Evolutionary conservation across 2,329 filamentous ascomycete genomes (phyloP).

Genomic region (Tolypocladium cylindrosporum): DNA sequence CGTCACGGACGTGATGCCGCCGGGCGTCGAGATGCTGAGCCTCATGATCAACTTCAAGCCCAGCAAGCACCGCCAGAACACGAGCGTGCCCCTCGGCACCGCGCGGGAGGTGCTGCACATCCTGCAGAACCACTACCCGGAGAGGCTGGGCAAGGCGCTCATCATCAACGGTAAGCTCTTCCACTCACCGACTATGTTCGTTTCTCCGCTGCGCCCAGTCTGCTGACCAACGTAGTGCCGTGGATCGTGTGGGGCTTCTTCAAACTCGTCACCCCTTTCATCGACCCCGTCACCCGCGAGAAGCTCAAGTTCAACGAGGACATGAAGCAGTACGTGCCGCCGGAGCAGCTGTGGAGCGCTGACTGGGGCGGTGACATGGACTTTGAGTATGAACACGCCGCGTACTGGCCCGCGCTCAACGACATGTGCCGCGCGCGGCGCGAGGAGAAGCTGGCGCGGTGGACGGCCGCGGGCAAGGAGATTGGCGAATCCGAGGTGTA

Average conservation of each 20-base stretch:
- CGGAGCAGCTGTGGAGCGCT: slow-evolving; percentile 70
- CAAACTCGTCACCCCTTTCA: slow-evolving; percentile 91
- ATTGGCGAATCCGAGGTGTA: slow-evolving; percentile 85
- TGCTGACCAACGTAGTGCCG: slow-evolving; percentile 48
- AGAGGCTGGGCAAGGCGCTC: slow-evolving; percentile 78
- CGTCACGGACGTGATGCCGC: slow-evolving; percentile 75
- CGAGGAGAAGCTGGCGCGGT: slow-evolving; percentile 54
- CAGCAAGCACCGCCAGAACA: slow-evolving; percentile 63
- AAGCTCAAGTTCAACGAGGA: slow-evolving; percentile 99
- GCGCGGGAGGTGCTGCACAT: slow-evolving; percentile 82
- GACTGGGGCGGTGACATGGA: slow-evolving; percentile 67
- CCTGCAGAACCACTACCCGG: slow-evolving; percentile 91
- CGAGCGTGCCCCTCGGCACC: slow-evolving; percentile 60
- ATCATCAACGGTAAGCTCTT: slow-evolving; percentile 67
- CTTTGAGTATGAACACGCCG: slow-evolving; percentile 82
- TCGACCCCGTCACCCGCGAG: slow-evolving; percentile 84
- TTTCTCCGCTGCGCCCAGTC: too few relatives aligned
- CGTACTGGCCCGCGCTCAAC: slow-evolving; percentile 83
- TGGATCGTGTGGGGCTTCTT: slow-evolving; percentile 92
- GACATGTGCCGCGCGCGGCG: slow-evolving; percentile 58
- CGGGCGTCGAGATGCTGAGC: slow-evolving; percentile 77
- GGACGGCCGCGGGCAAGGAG: slow-evolving; percentile 68
- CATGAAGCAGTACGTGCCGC: slow-evolving; percentile 69
- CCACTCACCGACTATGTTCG: too few relatives aligned
- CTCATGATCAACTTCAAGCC: slow-evolving; percentile 88